Evolutionary conservation across 2,329 filamentous ascomycete genomes (phyloP), one percentile per base, ranked within the genome.

Genomic region (Colletotrichum sp.): DNA sequence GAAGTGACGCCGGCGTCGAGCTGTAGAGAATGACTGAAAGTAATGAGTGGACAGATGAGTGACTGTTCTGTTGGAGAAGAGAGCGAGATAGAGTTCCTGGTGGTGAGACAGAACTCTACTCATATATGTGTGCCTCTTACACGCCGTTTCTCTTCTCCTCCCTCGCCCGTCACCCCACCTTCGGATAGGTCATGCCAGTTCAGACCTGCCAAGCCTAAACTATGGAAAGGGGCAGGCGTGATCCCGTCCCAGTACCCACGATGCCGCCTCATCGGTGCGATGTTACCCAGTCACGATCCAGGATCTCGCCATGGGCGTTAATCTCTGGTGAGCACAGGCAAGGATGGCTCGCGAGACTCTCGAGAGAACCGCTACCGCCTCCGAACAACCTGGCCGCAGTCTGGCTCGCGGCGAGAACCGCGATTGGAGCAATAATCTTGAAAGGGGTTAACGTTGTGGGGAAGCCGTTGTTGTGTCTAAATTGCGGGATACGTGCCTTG

Each of bases 1-100:
- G 73, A 73, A 73, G 43, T 59, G 73, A 75, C 73, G 73, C 73
- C 73, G 73, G 73, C 73, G 73, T 75, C 73, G 73, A 67, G 73
- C 43, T 72, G 73, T 70, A 72, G 73, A 72, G 69, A 75, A 72
- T 63, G 69, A 73, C 63, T 72, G 73, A 73, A 67, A 60, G 57
- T 72, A 75, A 75, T 63, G 73, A 75, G 69, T 75, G 73, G 73
- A 73, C 64, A 68, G 73, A 73, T 72, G 73, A 73, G 69, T 67
- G 73, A 72, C 69, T 75, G 73, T 43, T 55, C 73, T 75, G 73
- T 59, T 75, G 57, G 59, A 68, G 73, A 73, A 28, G 28, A 64
- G 39, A 65, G 30, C 5, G 12, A 8, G 24, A 24, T 10, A 12
- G 13, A 48, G 43, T 21, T 48, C 5, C 10, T 7, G 34, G 12